phyloP scores from a whole-genome alignment of 148 eudicot species.

The Euryodendron excelsum region DNA sequence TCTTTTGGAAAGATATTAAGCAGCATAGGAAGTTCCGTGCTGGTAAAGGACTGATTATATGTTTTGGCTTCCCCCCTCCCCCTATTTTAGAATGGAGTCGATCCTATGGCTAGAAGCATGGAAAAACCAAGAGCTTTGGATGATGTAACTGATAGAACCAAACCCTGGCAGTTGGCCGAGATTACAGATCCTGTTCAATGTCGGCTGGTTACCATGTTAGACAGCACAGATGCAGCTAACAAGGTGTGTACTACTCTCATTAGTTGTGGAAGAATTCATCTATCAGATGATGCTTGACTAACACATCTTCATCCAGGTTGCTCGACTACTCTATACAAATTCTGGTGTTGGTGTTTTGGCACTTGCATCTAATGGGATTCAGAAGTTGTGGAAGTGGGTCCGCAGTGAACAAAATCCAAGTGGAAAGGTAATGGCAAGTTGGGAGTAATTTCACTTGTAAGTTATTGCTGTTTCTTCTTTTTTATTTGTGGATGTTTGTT shows the following conservation, averaged over 20 bases:
- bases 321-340: conserved; percentile 81
- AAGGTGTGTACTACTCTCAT: conserved; percentile 44
- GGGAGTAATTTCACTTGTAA: background rate
- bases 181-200: conserved; percentile 76
- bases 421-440: conserved; percentile 59
- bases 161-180: conserved; percentile 84
- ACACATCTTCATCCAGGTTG: conserved; percentile 44
- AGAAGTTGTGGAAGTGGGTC: conserved; percentile 84
- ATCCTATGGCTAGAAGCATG: conserved; percentile 53
- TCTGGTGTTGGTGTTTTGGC: conserved; percentile 80
- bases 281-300: conserved; percentile 4
- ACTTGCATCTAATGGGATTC: conserved; percentile 67
- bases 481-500: background rate
- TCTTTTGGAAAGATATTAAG: background rate
- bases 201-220: conserved; percentile 74
- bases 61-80: conserved; percentile 6
- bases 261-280: background rate
- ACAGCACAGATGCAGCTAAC: conserved; percentile 57
- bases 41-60: background rate
- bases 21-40: background rate
- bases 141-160: conserved; percentile 59
- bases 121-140: conserved; percentile 75
- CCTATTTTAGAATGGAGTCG: conserved; percentile 81
- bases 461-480: background rate
- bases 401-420: conserved; percentile 76